Base-by-base conservation (phyloP, 306 rosid genomes). In the Cicer judaicum region DNA sequence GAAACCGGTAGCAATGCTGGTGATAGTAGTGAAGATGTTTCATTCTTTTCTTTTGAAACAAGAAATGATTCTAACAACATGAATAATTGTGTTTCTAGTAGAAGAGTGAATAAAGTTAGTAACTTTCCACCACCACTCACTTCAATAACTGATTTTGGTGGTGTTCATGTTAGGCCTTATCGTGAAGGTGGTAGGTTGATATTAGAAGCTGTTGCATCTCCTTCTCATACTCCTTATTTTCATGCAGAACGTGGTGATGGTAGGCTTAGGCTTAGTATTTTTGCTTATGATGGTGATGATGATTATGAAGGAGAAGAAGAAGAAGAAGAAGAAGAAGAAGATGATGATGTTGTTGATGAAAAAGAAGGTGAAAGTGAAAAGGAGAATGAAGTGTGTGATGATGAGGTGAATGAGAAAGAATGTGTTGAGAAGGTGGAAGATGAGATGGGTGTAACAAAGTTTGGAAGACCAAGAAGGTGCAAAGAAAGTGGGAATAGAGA, bases 151-250 rank as follows among this genome's bases (percentile, higher is more conserved):
- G 87, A 88, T 42, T 73, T 82, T 0, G 86, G 81, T 1, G 88
- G 89, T 2, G 73, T 93, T 21, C 87, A 76, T 41, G 87, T 94
- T 47, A 75, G 48, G 84, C 88, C 92, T 66, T 87, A 82, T 53
- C 85, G 97, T 1, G 93, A 94, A 84, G 88, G 80, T 5, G 97
- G 99, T 2, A 82, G 99, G 18, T 84, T 94, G 2, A 86, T 92
- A 39, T 60, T 94, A 72, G 82, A 85, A 80, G 97, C 89, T 4
- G 74, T 83, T 9, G 14, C 82, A 14, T 79, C 75, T 14, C 44
- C 89, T 72, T 79, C 89, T 2, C 41, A 56, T 8, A 66, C 34
- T 7, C 41, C 79, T 21, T 86, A 72, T 73, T 90, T 94, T 21
- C 84, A 83, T 5, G 96, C 88, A 0, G 92, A 90, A 74, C 89